Percentiles rank a stretch among this genome's conserved stretches.
Evolutionary conservation across 495 filamentous ascomycete genomes (phyloP).

Genomic region (Penicillium ochrochloron): DNA sequence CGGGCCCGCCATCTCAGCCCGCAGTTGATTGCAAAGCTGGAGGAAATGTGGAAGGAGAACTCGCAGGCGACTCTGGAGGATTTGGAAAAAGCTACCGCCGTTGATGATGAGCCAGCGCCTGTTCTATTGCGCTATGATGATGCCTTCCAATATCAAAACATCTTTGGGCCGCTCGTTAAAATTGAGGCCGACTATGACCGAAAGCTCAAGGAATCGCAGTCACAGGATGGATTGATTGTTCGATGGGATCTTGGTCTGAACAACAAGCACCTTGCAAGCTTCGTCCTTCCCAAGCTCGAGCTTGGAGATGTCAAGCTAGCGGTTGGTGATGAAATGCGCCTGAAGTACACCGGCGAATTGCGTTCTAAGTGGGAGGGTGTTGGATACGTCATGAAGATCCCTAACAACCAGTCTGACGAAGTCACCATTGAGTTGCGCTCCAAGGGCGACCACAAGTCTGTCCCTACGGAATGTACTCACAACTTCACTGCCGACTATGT

Average conservation of each 20-base stretch:
- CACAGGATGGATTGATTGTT: conserved; percentile 90
- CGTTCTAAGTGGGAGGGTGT: conserved; percentile 97
- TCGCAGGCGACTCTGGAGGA: conserved; percentile 86
- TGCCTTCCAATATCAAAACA: conserved; percentile 98
- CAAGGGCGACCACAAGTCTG: conserved; percentile 88
- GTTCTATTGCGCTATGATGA: conserved; percentile 96
- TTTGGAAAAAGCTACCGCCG: conserved; percentile 88
- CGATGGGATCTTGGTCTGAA: conserved; percentile 97
- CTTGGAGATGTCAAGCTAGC: conserved; percentile 97
- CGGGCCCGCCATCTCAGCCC: conserved; percentile 92
- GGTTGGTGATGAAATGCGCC: conserved; percentile 97
- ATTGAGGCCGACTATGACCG: conserved; percentile 99
- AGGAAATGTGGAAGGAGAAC: conserved; percentile 99
- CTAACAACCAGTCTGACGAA: conserved; percentile 98
- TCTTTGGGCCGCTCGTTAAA: conserved; percentile 97
- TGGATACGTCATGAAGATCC: conserved; percentile 99
- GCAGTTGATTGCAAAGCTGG: conserved; percentile 94
- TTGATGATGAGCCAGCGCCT: conserved; percentile 93
- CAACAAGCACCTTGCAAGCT: conserved; percentile 96
- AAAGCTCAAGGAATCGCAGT: conserved; percentile 97
- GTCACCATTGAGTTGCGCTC: conserved; percentile 93
- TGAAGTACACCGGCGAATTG: conserved; percentile 95
- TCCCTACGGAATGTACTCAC: conserved; percentile 96
- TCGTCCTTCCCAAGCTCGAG: conserved; percentile 95
- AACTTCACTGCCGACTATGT: conserved; percentile 99